These are phyloP conservation scores for Coccinonectria pachysandricola DNA, from an alignment of 2,329 filamentous ascomycete genomes.

Conservation along the genomic window DNA sequence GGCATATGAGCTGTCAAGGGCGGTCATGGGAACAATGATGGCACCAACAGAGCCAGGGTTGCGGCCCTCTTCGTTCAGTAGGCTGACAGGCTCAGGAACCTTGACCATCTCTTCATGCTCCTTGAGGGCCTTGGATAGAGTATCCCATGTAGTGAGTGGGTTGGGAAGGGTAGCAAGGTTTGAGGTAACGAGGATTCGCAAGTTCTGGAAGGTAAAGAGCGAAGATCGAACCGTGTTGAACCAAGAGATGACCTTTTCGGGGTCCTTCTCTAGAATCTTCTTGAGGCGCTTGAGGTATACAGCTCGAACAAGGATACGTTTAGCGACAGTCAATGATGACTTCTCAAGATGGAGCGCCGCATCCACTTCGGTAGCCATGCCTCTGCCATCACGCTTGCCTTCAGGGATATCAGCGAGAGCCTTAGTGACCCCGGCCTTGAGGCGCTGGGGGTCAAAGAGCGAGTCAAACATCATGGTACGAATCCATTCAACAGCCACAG, in stretches of 20 bases:
- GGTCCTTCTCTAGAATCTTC: constrained; percentile 67
- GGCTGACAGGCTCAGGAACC: constrained; percentile 56
- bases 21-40: constrained; percentile 80
- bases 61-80: constrained; percentile 67
- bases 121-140: constrained; percentile 31
- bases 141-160: constrained; percentile 71
- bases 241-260: constrained; percentile 62
- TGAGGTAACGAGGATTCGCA: constrained; percentile 75
- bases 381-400: constrained; percentile 73
- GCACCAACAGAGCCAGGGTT: constrained; percentile 64
- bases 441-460: constrained; percentile 64
- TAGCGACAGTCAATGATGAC: constrained; percentile 66
- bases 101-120: constrained; percentile 45
- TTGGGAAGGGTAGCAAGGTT: constrained; percentile 63
- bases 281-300: constrained; percentile 80
- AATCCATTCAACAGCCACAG: constrained; percentile 71
- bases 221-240: constrained; percentile 66
- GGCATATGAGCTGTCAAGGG: constrained; percentile 85
- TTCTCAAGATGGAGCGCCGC: constrained; percentile 72
- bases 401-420: constrained; percentile 87
- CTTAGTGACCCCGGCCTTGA: constrained; percentile 61
- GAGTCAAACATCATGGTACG: constrained; percentile 79
- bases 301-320: constrained; percentile 74
- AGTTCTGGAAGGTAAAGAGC: constrained; percentile 75
- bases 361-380: constrained; percentile 55